Evolutionary conservation across 2,329 filamentous ascomycete species (phyloP).

Genomic region (Fusarium sp.): DNA sequence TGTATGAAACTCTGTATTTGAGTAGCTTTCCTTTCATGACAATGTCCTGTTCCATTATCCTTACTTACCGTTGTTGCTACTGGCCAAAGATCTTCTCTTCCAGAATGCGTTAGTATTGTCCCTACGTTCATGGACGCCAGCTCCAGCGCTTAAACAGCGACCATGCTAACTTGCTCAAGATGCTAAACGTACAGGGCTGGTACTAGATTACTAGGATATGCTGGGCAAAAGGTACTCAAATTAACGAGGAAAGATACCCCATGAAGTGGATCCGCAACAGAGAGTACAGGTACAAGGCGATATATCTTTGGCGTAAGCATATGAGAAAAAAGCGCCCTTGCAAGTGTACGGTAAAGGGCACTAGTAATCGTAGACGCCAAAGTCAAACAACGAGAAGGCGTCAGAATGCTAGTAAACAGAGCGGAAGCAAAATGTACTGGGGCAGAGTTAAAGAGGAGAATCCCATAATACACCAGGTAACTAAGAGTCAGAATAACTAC

Average conservation of each 20-base stretch:
- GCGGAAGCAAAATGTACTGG: not conserved
- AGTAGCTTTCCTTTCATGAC: rapidly evolving
- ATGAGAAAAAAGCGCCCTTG: not conserved
- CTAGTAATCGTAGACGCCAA: not conserved
- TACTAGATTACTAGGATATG: not conserved
- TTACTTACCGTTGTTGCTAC: not conserved
- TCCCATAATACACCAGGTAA: rapidly evolving
- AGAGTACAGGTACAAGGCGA: too few species aligned
- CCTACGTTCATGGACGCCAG: not conserved
- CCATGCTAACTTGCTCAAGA: not conserved
- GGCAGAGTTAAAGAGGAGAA: not conserved
- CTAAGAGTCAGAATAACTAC: not conserved
- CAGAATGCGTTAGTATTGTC: not conserved
- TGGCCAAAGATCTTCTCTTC: not conserved
- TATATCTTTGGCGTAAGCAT: not conserved
- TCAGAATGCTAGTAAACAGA: not conserved
- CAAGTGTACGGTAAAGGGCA: not conserved
- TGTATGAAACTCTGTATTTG: not conserved
- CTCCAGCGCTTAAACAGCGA: not conserved
- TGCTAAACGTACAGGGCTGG: not conserved
- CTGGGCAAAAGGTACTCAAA: rapidly evolving
- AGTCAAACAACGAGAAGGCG: not conserved
- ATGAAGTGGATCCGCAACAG: not conserved
- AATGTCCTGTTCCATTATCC: rapidly evolving
- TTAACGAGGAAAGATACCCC: not conserved